A percentile compares a stretch with the other conserved stretches of the same genome.
Conservation (phyloP, 768 basidiomycete genomes). For the Termitomyces sp. region DNA sequence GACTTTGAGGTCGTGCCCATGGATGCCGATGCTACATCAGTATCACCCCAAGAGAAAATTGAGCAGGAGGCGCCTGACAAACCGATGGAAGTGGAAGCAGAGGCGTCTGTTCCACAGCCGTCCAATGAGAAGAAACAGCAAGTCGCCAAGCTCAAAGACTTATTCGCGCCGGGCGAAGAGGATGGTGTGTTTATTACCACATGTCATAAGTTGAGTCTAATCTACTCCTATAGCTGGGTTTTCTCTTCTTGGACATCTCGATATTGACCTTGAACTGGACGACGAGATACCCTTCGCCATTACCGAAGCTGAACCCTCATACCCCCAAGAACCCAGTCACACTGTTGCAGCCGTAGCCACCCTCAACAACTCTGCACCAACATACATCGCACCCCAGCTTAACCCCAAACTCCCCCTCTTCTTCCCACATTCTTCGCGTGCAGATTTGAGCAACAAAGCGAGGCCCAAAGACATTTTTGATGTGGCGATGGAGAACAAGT, state of each 20-base stretch:
- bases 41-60: constrained; percentile 1
- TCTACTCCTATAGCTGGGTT: constrained; percentile 43
- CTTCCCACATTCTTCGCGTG: constrained; percentile 44
- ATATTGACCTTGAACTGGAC: constrained; percentile 41
- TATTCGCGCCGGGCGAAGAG: constrained; percentile 67
- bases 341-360: constrained; percentile 17
- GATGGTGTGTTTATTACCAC: constrained; percentile 39
- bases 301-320: constrained; percentile 1
- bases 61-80: constrained; percentile 11
- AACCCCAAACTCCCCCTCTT: constrained; percentile 55
- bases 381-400: constrained; percentile 25
- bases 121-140: constrained; percentile 7
- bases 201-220: background rate
- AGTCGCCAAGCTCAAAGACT: constrained; percentile 51
- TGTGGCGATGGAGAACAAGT: constrained; percentile 40
- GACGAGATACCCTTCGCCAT: constrained; percentile 15
- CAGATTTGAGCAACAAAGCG: constrained; percentile 19
- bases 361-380: constrained; percentile 4
- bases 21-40: background rate
- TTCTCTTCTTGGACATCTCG: constrained; percentile 70
- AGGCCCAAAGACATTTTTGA: constrained; percentile 43
- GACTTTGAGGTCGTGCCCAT: constrained; percentile 12
- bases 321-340: constrained; percentile 7
- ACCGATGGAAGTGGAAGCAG: constrained; percentile 10
- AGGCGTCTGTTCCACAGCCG: constrained; percentile 1